Conservation (phyloP, 2,329 filamentous ascomycete species). For the Alternaria sp. region DNA sequence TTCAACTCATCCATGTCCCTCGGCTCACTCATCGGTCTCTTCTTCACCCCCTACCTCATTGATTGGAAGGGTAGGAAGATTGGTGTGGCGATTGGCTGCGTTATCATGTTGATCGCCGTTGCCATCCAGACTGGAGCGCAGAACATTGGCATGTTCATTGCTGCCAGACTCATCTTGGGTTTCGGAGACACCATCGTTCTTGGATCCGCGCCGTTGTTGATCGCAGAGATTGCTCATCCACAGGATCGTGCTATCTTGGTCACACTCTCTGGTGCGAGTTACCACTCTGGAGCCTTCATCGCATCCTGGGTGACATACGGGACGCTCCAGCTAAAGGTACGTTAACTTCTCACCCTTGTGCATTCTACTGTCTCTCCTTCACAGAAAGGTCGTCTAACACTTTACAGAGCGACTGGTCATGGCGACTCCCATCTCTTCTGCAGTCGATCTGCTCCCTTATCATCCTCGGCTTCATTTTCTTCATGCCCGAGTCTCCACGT, state of each 20-base stretch:
- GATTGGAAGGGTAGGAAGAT: constrained; percentile 32
- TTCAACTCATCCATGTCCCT: constrained; percentile 27
- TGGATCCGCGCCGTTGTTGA: constrained; percentile 38
- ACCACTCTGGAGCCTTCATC: constrained; percentile 50
- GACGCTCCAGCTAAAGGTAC: constrained; percentile 11
- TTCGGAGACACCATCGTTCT: constrained; percentile 36
- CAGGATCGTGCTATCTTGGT: constrained; percentile 35
- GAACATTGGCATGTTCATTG: constrained; percentile 38
- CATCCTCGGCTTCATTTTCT: constrained; percentile 46
- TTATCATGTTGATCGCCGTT: constrained; percentile 36
- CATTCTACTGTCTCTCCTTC: too few species aligned
- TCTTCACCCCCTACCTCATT: constrained; percentile 28
- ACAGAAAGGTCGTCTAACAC: not conserved
- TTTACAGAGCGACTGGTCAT: constrained; percentile 54
- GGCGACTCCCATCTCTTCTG: constrained; percentile 58
- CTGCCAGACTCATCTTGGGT: constrained; percentile 34
- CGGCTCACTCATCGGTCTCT: constrained; percentile 22
- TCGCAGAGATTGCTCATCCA: constrained; percentile 55
- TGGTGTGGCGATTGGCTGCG: constrained; percentile 35
- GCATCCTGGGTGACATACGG: constrained; percentile 32
- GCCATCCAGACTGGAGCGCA: constrained; percentile 31
- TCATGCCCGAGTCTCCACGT: constrained; percentile 64
- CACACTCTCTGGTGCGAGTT: constrained; percentile 38
- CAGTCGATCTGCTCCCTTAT: constrained; percentile 55
- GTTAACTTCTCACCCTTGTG: not conserved